phyloP scores from a whole-genome alignment of 163 green algal genomes.

The Chlorella variabilis region DNA sequence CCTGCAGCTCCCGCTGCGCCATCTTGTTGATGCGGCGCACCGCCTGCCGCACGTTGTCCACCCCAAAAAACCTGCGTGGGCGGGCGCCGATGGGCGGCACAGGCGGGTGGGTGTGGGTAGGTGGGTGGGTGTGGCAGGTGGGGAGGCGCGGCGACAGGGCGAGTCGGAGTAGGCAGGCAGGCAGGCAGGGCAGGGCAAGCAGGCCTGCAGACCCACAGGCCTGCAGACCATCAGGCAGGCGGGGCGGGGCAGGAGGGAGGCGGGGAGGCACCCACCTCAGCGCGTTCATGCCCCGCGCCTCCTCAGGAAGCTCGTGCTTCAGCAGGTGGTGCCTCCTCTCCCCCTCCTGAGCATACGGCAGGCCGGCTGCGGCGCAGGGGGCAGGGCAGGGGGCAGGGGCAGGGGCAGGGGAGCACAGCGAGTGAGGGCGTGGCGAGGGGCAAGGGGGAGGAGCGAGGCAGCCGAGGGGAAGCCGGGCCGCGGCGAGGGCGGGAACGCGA shows the following conservation, averaged over 20 bases:
- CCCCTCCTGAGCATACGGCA: slow-evolving; percentile 16
- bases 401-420: no score
- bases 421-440: no score
- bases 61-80: slow-evolving; percentile 23
- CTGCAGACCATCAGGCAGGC: neutral
- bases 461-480: no score
- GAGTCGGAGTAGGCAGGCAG: neutral
- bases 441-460: no score
- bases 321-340: slow-evolving; percentile 47
- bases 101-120: no score
- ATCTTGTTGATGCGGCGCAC: slow-evolving; percentile 40
- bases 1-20: slow-evolving; percentile 46
- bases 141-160: no score
- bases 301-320: slow-evolving; percentile 32
- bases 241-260: no score
- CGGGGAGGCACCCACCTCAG: no score
- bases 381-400: neutral
- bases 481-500: no score
- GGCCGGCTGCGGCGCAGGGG: neutral
- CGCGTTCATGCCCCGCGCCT: slow-evolving; percentile 9
- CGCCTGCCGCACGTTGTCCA: slow-evolving; percentile 38
- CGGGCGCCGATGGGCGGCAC: no score
- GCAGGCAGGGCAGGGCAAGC: neutral
- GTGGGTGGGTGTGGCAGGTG: neutral
- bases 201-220: no score